These are phyloP conservation scores for Hygrocybe coccinea DNA, from an alignment of 768 basidiomycete genomes.

Conservation along the genomic window DNA sequence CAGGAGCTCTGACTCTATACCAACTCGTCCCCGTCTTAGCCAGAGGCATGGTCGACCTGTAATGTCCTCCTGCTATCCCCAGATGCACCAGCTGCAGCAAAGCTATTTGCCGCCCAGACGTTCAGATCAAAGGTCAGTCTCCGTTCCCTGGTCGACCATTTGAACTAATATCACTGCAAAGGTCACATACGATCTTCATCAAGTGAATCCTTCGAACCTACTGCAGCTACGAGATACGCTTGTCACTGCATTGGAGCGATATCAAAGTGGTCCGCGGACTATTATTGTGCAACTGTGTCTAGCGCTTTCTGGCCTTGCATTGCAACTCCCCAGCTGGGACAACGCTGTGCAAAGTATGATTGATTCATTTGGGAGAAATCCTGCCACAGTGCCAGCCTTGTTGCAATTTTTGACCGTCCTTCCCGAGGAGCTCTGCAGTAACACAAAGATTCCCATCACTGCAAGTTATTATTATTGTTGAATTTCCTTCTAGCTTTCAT, in stretches of 20 bases:
- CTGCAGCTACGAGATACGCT: conserved; percentile 85
- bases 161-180: conserved; percentile 34
- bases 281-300: conserved; percentile 88
- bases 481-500: conserved; percentile 1
- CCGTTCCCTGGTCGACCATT: background rate
- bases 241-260: conserved; percentile 65
- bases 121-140: conserved; percentile 83
- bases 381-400: conserved; percentile 74
- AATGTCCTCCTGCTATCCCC: conserved; percentile 82
- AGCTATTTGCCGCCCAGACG: conserved; percentile 94
- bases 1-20: conserved; percentile 56
- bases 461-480: conserved; percentile 44
- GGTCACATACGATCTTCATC: conserved; percentile 93
- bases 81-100: conserved; percentile 72
- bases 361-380: conserved; percentile 78
- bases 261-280: conserved; percentile 71
- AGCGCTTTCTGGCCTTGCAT: conserved; percentile 82
- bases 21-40: conserved; percentile 63
- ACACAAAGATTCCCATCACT: conserved; percentile 82
- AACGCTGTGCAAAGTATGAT: conserved; percentile 79
- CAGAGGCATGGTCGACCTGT: conserved; percentile 94
- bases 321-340: conserved; percentile 84
- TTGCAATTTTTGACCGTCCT: conserved; percentile 87
- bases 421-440: conserved; percentile 82
- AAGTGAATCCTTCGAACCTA: conserved; percentile 71